These are phyloP conservation scores for Russula sp. DNA, from an alignment of 768 basidiomycete genomes.

Conservation along the genomic window DNA sequence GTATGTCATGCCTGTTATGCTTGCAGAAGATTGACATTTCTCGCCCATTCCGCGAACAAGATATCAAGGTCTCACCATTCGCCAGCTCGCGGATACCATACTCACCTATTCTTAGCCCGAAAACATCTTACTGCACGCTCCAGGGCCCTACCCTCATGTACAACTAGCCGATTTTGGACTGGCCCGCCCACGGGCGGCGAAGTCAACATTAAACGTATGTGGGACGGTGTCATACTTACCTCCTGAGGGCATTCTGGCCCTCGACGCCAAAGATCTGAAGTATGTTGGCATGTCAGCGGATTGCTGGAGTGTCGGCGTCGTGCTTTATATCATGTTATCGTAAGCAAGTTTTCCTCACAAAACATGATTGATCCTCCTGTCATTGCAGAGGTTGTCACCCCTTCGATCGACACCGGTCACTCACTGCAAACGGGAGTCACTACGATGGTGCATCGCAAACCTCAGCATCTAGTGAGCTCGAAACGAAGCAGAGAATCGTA, in stretches of 20 bases:
- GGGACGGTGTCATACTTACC: constrained; percentile 86
- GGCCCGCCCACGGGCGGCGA: constrained; percentile 69
- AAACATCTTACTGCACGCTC: constrained; percentile 70
- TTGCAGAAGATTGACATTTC: background rate
- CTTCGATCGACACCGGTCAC: constrained; percentile 12
- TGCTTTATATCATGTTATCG: constrained; percentile 80
- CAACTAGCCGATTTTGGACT: constrained; percentile 85
- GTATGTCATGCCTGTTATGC: constrained; percentile 34
- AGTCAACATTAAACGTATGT: constrained; percentile 80
- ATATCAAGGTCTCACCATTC: constrained; percentile 49
- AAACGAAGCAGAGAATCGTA: constrained; percentile 66
- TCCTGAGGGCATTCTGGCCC: constrained; percentile 75
- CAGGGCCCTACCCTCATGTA: constrained; percentile 82
- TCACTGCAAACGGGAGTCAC: background rate
- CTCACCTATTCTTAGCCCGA: constrained; percentile 51
- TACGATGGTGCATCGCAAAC: constrained; percentile 32
- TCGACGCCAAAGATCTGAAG: constrained; percentile 67
- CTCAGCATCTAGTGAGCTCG: constrained; percentile 46
- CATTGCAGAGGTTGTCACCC: constrained; percentile 15
- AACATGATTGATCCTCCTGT: background rate
- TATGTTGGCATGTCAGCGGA: constrained; percentile 83
- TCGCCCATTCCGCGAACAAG: constrained; percentile 31
- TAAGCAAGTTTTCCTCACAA: constrained; percentile 36
- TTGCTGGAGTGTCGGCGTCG: constrained; percentile 83
- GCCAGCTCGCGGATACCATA: background rate